Conservation (phyloP, 805 yeast genomes). For the Schwanniomyces occidentalis region DNA sequence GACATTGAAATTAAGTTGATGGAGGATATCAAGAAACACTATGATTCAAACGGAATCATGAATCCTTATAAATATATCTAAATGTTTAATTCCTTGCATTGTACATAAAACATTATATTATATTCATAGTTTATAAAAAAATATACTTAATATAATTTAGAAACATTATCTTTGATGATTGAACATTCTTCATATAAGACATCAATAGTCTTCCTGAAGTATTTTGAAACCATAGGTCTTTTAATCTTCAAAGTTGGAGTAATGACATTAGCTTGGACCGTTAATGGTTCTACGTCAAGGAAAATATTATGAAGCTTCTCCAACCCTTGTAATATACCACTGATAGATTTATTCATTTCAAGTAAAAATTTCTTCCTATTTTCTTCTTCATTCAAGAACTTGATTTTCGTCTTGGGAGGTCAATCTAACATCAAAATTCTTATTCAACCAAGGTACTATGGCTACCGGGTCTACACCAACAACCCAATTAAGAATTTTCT, state of each 20-base stretch:
- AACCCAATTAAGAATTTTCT: conserved; percentile 30
- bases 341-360: conserved; percentile 24
- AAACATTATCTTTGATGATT: conserved; percentile 13
- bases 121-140: neutral
- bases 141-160: conserved; percentile 18
- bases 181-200: conserved; percentile 39
- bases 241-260: conserved; percentile 46
- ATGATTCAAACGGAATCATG: conserved; percentile 88
- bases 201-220: conserved; percentile 25
- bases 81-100: neutral
- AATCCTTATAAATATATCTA: conserved; percentile 92
- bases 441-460: conserved; percentile 15
- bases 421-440: conserved; percentile 11
- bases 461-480: conserved; percentile 25
- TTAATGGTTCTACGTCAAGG: conserved; percentile 40
- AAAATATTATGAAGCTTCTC: conserved; percentile 40
- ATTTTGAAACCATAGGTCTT: conserved; percentile 35
- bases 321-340: conserved; percentile 29
- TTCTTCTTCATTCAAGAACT: conserved; percentile 22
- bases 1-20: conserved; percentile 70
- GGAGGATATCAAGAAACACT: conserved; percentile 73
- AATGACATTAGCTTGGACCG: conserved; percentile 35
- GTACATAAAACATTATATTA: conserved; percentile 2
- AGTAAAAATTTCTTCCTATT: conserved; percentile 21
- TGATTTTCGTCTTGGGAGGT: conserved; percentile 14